Base-by-base conservation (phyloP, 2,329 filamentous ascomycete genomes). In the Aspergillus intermedius region DNA sequence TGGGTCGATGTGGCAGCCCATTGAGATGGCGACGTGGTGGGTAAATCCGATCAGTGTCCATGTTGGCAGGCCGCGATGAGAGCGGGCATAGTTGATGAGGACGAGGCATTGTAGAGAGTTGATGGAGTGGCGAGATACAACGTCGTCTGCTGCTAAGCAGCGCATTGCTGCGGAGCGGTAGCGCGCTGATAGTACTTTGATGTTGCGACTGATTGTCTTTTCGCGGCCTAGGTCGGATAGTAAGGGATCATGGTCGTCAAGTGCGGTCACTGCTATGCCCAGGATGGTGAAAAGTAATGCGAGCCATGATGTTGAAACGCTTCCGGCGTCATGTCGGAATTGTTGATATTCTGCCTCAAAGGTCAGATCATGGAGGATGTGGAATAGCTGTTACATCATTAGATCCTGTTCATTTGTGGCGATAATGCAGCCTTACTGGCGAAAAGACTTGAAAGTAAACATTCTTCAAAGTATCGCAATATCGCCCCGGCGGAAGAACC, bases 1-100 rank as follows among this genome's bases (percentile, higher is more conserved):
- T 8, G 69, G 68, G 42, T 73, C 70, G 10, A 73, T 56, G 50
- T 73, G 70, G 35, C 68, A 71, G 5, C 70, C 70, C 59, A 73
- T 68, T 0, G 63, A 64, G 34, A 70, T 63, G n/a, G 68, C 67
- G 37, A 71, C 64, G 46, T 73, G 63, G 39, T 70, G 63, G 2
- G 68, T 66, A 32, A 68, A 61, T 8, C 70, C 70, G 8, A 73
- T 53, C 5, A 73, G 52, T 4, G 69, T 65, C 69, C 69, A 73
- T 6, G 64, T 63, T 0, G 66, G 61, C 2, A 68, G 56, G 8
- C 66, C 61, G 6, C 63, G 62, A 42, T 72, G 67, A 5, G 60
- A 58, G 10, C 67, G 58, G 1, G 68, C 68, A 48, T 72, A 72
- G 30, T 62, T 66, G n/a, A 72, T 54, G 13, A 72, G 59, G 0